Percentiles rank a stretch among this genome's conserved stretches.
These are phyloP conservation scores for Trametes cubensis DNA, from an alignment of 768 basidiomycete species.

Conservation along the genomic window DNA sequence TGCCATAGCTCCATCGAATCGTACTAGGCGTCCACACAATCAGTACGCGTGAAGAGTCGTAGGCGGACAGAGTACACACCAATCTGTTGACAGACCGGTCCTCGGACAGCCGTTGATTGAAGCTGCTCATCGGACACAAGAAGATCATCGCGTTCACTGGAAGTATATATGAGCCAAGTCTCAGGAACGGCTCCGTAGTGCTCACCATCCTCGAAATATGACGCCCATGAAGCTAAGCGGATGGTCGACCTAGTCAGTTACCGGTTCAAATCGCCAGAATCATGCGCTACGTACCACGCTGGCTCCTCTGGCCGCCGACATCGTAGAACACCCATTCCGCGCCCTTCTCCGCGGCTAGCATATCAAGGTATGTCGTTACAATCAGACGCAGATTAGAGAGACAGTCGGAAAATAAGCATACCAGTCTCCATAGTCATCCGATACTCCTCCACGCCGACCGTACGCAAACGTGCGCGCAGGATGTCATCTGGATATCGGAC, in stretches of 20 bases:
- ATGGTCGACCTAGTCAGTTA: neutral
- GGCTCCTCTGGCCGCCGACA: slow-evolving; percentile 58
- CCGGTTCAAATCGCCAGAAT: too few relatives aligned
- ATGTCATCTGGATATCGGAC: slow-evolving; percentile 49
- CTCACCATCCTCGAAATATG: slow-evolving; percentile 64
- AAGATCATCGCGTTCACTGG: slow-evolving; percentile 64
- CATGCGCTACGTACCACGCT: slow-evolving; percentile 46
- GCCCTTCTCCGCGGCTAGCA: slow-evolving; percentile 20
- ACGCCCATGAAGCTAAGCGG: slow-evolving; percentile 57
- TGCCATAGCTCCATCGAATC: slow-evolving; percentile 61
- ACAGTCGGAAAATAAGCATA: slow-evolving; percentile 10
- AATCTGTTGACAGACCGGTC: slow-evolving; percentile 58
- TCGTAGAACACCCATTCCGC: slow-evolving; percentile 63
- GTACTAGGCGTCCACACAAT: slow-evolving; percentile 36
- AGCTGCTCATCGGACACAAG: slow-evolving; percentile 61
- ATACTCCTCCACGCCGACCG: slow-evolving; percentile 64
- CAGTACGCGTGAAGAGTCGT: neutral
- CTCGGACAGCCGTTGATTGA: slow-evolving; percentile 61
- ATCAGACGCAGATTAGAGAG: neutral
- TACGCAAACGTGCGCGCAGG: slow-evolving; percentile 60
- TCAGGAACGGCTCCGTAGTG: neutral
- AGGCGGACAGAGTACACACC: slow-evolving; percentile 37
- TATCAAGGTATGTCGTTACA: neutral
- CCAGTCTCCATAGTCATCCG: slow-evolving; percentile 50
- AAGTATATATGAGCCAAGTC: neutral